Percentiles rank a stretch among this genome's conserved stretches.
Conservation (phyloP, 495 filamentous ascomycete genomes). For the Aspergillus sparsus region DNA sequence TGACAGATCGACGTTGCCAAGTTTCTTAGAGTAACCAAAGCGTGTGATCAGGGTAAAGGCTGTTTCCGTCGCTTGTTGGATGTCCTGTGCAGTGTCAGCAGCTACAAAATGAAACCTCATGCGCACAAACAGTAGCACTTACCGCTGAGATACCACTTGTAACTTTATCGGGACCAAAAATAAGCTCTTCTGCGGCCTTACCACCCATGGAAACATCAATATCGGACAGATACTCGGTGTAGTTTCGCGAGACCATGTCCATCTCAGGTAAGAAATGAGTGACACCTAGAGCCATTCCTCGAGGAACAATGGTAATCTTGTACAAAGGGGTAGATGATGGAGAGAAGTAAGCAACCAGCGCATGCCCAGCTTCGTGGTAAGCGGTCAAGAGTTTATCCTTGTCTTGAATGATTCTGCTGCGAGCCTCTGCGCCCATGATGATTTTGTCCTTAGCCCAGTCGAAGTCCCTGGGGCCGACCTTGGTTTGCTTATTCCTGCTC, state of each 20-base stretch:
- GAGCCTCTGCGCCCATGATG: constrained; percentile 92
- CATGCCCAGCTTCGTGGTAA: constrained; percentile 96
- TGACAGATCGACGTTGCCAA: constrained; percentile 86
- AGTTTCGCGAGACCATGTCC: constrained; percentile 79
- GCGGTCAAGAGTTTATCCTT: constrained; percentile 89
- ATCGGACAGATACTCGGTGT: constrained; percentile 64
- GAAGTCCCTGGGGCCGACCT: constrained; percentile 77
- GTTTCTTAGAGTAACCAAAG: constrained; percentile 82
- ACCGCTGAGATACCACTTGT: constrained; percentile 78
- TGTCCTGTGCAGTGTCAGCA: constrained; percentile 60
- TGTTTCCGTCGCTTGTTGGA: constrained; percentile 72
- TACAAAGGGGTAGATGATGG: constrained; percentile 73
- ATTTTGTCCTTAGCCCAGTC: constrained; percentile 99
- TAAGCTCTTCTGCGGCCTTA: constrained; percentile 90
- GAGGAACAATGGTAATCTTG: constrained; percentile 95
- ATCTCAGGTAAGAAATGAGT: constrained; percentile 85
- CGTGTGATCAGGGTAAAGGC: constrained; percentile 84
- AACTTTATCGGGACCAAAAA: constrained; percentile 84
- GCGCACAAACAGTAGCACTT: constrained; percentile 36
- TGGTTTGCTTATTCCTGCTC: constrained; percentile 70
- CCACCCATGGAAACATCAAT: constrained; percentile 89
- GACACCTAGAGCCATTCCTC: constrained; percentile 80
- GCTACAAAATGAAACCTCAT: constrained; percentile 1
- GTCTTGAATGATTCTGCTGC: constrained; percentile 81
- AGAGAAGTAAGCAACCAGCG: constrained; percentile 82